Percentiles rank a stretch among this genome's conserved stretches.
Evolutionary conservation across 1,284 basidiomycete species (phyloP).

Genomic region (Pseudozyma pruni): DNA sequence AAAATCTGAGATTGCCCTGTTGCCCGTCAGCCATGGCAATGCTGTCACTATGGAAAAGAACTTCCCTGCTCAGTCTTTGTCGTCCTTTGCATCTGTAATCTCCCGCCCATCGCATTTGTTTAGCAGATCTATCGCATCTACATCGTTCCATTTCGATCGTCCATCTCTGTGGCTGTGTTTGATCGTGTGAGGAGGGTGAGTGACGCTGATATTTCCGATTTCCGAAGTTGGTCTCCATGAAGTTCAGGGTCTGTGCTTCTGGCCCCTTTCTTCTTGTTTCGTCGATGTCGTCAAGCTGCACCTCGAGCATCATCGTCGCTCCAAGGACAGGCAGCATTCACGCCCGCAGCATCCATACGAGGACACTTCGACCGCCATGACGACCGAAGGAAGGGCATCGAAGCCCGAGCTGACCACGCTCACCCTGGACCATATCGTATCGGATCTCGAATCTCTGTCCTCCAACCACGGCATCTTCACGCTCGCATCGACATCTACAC

Average conservation of each 20-base stretch:
- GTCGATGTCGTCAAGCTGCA: too few species aligned
- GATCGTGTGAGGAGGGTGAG: too few species aligned
- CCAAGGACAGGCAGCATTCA: too few species aligned
- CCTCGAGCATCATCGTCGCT: too few species aligned
- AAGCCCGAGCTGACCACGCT: slow-evolving; percentile 14
- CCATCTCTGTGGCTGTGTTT: too few species aligned
- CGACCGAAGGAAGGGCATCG: slow-evolving; percentile 3
- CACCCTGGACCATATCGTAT: slow-evolving; percentile 29
- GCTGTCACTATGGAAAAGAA: background rate
- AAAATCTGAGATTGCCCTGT: slow-evolving; percentile 38
- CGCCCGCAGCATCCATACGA: too few species aligned
- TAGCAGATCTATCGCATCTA: slow-evolving; percentile 1
- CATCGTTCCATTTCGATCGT: too few species aligned
- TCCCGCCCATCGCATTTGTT: too few species aligned
- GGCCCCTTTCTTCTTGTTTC: too few species aligned
- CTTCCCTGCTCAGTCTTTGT: background rate
- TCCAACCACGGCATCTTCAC: slow-evolving; percentile 3
- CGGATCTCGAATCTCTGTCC: slow-evolving; percentile 14
- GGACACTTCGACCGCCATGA: background rate
- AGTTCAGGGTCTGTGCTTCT: too few species aligned
- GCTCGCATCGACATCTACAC: slow-evolving; percentile 3
- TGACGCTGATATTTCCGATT: slow-evolving; percentile 1
- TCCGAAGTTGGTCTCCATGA: background rate
- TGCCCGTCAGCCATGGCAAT: background rate
- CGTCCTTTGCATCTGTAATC: background rate